These are phyloP conservation scores for Linum trigynum DNA, from an alignment of 345 rosid genomes.

Conservation along the genomic window DNA sequence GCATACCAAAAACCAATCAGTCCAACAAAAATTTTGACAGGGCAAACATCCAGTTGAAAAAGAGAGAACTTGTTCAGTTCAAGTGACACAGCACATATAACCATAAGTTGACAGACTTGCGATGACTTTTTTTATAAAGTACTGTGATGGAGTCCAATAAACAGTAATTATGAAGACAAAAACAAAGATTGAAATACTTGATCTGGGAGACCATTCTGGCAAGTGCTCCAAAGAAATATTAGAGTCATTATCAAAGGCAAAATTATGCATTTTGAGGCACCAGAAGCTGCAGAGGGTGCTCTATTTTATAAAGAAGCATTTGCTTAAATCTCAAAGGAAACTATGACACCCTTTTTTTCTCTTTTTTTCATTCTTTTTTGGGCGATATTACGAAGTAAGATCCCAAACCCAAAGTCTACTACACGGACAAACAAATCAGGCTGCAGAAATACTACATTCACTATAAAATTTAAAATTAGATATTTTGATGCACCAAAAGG, in stretches of 20 bases:
- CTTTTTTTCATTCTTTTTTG: too few species aligned
- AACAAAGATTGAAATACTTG: not conserved
- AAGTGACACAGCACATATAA: not conserved
- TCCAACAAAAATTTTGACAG: not conserved
- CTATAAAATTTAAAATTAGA: too few species aligned
- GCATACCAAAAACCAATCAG: conserved; percentile 3
- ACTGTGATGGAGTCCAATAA: not conserved
- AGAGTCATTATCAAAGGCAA: too few species aligned
- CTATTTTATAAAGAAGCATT: not conserved
- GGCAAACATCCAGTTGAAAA: not conserved
- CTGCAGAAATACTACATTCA: too few species aligned
- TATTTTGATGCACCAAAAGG: too few species aligned
- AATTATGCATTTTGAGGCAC: not conserved
- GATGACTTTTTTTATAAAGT: not conserved
- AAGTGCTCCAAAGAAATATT: not conserved
- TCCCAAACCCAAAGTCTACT: too few species aligned
- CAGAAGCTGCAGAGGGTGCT: not conserved
- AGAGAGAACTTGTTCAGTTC: not conserved
- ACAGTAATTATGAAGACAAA: not conserved
- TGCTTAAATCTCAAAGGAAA: not conserved
- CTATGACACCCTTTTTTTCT: too few species aligned
- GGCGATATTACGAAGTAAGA: too few species aligned
- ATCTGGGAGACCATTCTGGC: not conserved
- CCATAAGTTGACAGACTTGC: not conserved
- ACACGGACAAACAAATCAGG: too few species aligned